These are phyloP conservation scores for Davidsoniella virescens DNA, from an alignment of 2,329 filamentous ascomycete genomes.

Conservation along the genomic window DNA sequence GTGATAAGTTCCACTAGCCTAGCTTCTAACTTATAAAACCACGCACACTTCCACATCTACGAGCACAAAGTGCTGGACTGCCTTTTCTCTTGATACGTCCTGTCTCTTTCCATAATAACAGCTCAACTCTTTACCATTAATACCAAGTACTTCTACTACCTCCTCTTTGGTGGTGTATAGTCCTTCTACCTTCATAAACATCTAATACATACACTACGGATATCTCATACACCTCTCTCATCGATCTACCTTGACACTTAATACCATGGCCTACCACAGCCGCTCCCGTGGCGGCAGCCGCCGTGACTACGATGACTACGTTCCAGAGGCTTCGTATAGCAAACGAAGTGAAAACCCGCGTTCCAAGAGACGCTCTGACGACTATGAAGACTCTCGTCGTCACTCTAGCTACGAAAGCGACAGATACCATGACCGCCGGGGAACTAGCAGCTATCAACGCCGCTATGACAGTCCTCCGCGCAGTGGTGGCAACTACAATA, in stretches of 20 bases:
- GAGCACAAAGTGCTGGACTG: too few species aligned
- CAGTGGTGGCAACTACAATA: neutral
- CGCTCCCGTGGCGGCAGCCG: conserved; percentile 5
- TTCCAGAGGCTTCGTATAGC: neutral
- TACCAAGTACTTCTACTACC: too few species aligned
- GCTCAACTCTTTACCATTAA: too few species aligned
- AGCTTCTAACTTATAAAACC: too few species aligned
- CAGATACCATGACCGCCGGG: neutral
- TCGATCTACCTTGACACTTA: neutral
- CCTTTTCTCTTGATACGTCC: too few species aligned
- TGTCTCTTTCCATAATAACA: too few species aligned
- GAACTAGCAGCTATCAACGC: neutral
- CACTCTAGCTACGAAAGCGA: conserved; percentile 2
- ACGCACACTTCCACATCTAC: too few species aligned
- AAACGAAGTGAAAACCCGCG: neutral
- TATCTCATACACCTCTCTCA: neutral
- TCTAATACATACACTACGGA: too few species aligned
- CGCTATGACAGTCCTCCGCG: neutral
- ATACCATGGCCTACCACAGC: conserved; percentile 8
- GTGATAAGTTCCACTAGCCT: too few species aligned
- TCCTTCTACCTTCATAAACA: too few species aligned
- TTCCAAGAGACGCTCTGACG: neutral
- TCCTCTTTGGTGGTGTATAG: too few species aligned
- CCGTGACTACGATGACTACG: conserved; percentile 5
- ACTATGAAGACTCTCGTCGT: conserved; percentile 2